Conservation (phyloP, 306 rosid species). For the Corylus heterophylla region DNA sequence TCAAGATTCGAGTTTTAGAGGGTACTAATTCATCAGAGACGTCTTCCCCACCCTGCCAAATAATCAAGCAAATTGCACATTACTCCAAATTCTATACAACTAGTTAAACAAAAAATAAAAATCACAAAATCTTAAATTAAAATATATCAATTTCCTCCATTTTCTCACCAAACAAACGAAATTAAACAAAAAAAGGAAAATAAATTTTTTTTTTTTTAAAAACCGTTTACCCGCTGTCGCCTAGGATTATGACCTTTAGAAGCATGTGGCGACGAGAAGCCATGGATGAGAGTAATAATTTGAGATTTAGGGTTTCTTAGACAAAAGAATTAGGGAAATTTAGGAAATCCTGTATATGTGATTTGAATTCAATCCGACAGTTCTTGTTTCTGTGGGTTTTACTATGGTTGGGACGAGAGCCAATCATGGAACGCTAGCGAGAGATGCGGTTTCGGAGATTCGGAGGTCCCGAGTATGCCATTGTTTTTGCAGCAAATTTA, state of each 20-base stretch:
- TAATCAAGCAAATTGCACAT: slow-evolving; percentile 20
- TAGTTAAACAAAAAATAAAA: background rate
- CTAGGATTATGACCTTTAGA: slow-evolving; percentile 95
- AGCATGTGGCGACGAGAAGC: slow-evolving; percentile 99
- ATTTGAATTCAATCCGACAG: background rate
- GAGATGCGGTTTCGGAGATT: background rate
- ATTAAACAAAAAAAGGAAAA: background rate
- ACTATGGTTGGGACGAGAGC: slow-evolving; percentile 2
- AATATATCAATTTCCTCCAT: background rate
- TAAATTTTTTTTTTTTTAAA: background rate
- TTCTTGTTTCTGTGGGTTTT: background rate
- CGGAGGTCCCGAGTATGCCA: background rate
- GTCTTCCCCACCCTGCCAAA: slow-evolving; percentile 95
- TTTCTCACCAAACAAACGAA: slow-evolving; percentile 27
- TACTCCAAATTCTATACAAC: slow-evolving; percentile 13
- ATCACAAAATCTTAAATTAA: background rate
- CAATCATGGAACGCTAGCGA: slow-evolving; percentile 12
- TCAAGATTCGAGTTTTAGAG: slow-evolving; percentile 32
- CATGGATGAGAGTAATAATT: slow-evolving; percentile 47
- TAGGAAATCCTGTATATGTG: slow-evolving; percentile 19
- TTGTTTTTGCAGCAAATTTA: background rate
- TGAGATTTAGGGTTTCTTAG: background rate
- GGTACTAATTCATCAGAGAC: slow-evolving; percentile 95
- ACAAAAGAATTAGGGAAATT: background rate
- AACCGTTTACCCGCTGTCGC: slow-evolving; percentile 85